Base-by-base conservation (phyloP, 768 basidiomycete genomes). In the Tulasnella sp. region DNA sequence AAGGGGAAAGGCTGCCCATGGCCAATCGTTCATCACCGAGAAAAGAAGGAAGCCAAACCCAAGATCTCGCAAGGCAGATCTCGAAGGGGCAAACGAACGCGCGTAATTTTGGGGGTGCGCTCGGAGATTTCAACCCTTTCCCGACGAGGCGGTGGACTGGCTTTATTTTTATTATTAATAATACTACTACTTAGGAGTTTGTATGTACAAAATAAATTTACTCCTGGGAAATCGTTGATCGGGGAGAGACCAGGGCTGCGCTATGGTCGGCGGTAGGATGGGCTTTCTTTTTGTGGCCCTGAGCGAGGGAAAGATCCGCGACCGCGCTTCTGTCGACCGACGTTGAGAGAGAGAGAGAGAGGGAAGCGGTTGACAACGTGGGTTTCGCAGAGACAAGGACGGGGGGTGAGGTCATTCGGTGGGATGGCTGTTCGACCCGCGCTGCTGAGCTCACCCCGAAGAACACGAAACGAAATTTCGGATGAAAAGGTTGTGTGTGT, bases 291-390 rank as follows among this genome's bases (percentile, higher is more conserved):
- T 12, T 1, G n/a, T 36, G 62, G 62, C 62, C 62, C 62, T 68
- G 62, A 68, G 62, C 62, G 62, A 68, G 62, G 62, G 62, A 68
- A 68, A 68, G 62, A 68, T 68, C 62, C 62, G 62, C 62, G 31
- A n/a, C 44, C 56, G n/a, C 12, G 62, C 62, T 68, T 68, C 62
- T 68, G 62, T 68, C 62, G 34, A 68, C 62, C n/a, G 62, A 68
- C 62, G n/a, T 68, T n/a, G 10, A 40, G 39, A 40, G n/a, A n/a
- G n/a, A n/a, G n/a, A n/a, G n/a, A 34, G 58, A 6, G 58, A 4
- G 27, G 58, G 58, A 62, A 62, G 58, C 27, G n/a, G 58, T 27
- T 14, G 58, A 62, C 58, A 34, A n/a, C 62, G 34, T 68, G 62
- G 62, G 10, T 58, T 68, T 68, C 31, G 27, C 62, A 68, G 62